Evolutionary conservation across 1,284 basidiomycete genomes (phyloP), one percentile per base, ranked within the genome.

Genomic region (Phylloporus gajari): DNA sequence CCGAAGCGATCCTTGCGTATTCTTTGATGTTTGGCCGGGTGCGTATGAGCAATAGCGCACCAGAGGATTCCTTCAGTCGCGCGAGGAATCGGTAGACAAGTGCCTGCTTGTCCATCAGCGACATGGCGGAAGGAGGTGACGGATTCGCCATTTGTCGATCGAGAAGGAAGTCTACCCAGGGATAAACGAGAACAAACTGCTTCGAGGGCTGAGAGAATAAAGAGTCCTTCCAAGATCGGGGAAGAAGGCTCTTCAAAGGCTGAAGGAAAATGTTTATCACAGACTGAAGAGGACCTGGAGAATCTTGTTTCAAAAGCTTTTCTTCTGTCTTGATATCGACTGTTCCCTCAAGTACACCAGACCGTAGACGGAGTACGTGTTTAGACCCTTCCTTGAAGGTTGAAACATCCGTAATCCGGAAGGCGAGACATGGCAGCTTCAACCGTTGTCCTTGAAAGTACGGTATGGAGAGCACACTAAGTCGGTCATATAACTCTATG

Each of bases 381-480:
- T 56, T 13, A 35, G n/a, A 62, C 7, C 17, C 25, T n/a, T 25
- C 11, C 4, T 40, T 25, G 8, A 40, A n/a, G 3, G 2, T 3
- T 1, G 35, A 59, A 32, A 69, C 5, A 19, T 40, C n/a, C 5
- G 56, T 59, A 3, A 74, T 68, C 32, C 53, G 35, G 58, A 73
- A 73, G 0, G 30, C 48, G 11, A 73, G 44, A 27, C 72, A 73
- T 1, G 72, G 68, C 51, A 72, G 62, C n/a, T 56, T 72, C 66
- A 73, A 59, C 48, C 71, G 68, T 19, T 32, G 68, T 3, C 30
- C 72, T 4, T 21, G 19, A 3, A 74, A 71, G 0, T 3, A 32
- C 3, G 69, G 64, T 2, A 40, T 15, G 3, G 46, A 46, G 6
- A 74, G 56, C 2, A 44, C 40, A 13, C 40, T 1, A 5, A 73